Evolutionary conservation across 148 eudicot genomes (phyloP).

Genomic region (Vaccinium corymbosum): DNA sequence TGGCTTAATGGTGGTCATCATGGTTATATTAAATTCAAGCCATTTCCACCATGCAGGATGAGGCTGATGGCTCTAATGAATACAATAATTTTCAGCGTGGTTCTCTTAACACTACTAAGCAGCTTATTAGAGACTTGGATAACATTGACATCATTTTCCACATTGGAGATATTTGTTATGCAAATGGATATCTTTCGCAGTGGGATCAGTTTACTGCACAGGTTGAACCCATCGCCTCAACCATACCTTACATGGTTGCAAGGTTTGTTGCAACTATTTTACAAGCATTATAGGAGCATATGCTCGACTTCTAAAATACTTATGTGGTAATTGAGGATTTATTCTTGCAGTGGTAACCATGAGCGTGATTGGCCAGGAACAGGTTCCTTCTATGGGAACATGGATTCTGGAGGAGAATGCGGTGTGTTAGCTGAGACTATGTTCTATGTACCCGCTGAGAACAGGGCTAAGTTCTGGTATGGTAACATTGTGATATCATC

Average conservation of each 20-base stretch:
- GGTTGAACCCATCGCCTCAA: slow-evolving; percentile 71
- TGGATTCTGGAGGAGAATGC: slow-evolving; percentile 91
- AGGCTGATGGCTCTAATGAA: slow-evolving; percentile 79
- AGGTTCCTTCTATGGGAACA: slow-evolving; percentile 65
- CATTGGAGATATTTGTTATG: slow-evolving; percentile 77
- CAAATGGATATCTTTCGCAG: slow-evolving; percentile 81
- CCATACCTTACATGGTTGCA: slow-evolving; percentile 75
- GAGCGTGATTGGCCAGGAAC: slow-evolving; percentile 86
- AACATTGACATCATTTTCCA: slow-evolving; percentile 72
- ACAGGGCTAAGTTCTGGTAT: slow-evolving; percentile 77
- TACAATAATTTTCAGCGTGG: slow-evolving; percentile 60
- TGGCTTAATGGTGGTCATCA: neutral
- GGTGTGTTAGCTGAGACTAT: slow-evolving; percentile 74
- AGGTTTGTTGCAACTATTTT: slow-evolving; percentile 35
- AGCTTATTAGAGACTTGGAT: slow-evolving; percentile 51
- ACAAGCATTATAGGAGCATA: neutral
- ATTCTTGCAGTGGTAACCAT: slow-evolving; percentile 66
- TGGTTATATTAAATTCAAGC: neutral
- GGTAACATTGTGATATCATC: neutral
- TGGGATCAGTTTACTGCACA: slow-evolving; percentile 92
- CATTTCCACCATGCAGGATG: slow-evolving; percentile 41
- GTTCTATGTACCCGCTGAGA: slow-evolving; percentile 79
- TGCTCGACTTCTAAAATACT: neutral
- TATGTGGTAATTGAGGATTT: neutral
- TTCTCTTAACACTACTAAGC: slow-evolving; percentile 72